Conservation (phyloP, 2,329 filamentous ascomycete genomes). For the Blumeria hordei region DNA sequence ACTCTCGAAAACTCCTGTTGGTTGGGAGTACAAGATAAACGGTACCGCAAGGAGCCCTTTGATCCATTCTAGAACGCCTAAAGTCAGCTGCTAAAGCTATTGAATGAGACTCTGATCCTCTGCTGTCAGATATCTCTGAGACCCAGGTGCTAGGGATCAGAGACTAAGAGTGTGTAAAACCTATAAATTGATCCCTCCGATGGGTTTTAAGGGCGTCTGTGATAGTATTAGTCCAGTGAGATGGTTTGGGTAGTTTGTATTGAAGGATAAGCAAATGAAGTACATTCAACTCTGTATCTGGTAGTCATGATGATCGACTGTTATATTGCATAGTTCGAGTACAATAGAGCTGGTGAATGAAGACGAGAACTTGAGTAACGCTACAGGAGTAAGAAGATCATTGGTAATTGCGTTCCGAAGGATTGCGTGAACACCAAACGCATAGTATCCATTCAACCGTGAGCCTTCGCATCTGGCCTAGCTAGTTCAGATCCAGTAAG, state of each 20-base stretch:
- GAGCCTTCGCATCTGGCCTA: too few species aligned
- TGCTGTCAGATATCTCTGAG: neutral
- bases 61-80: slow-evolving; percentile 51
- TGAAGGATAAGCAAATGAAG: slow-evolving; percentile 5
- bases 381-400: too few species aligned
- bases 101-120: neutral
- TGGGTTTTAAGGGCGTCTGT: slow-evolving; percentile 55
- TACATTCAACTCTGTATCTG: slow-evolving; percentile 51
- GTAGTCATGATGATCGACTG: slow-evolving; percentile 25
- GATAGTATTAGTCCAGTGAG: neutral
- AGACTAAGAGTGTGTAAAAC: slow-evolving; percentile 18
- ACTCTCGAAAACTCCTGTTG: slow-evolving; percentile 60
- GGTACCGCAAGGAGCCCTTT: slow-evolving; percentile 85
- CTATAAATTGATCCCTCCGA: slow-evolving; percentile 69
- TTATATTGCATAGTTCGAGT: too few species aligned
- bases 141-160: neutral
- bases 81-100: neutral
- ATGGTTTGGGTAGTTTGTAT: neutral
- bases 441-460: too few species aligned
- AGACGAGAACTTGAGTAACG: too few species aligned
- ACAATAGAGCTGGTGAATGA: too few species aligned
- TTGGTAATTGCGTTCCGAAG: too few species aligned
- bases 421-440: too few species aligned
- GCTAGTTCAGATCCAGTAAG: too few species aligned
- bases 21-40: slow-evolving; percentile 89